These are phyloP conservation scores for Jamesozyma jinghongensis DNA, from an alignment of 805 yeast genomes.

Conservation along the genomic window DNA sequence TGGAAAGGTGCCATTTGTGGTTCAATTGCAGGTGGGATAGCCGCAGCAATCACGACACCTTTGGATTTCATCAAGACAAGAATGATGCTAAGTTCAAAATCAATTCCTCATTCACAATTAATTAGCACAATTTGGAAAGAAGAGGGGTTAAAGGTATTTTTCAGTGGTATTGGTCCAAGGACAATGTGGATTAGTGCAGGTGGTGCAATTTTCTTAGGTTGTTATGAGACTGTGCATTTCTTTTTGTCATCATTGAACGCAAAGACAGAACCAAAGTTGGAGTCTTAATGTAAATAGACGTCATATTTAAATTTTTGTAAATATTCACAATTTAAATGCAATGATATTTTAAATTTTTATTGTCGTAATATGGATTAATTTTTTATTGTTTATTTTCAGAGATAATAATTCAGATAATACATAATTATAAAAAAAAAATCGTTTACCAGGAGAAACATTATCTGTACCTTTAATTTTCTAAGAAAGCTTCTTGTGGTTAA, in stretches of 20 bases:
- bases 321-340: no score
- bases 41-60: conserved; percentile 77
- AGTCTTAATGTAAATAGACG: no score
- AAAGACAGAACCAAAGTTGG: no score
- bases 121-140: conserved; percentile 48
- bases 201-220: conserved; percentile 94
- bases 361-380: no score
- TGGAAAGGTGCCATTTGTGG: conserved; percentile 80
- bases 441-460: no score
- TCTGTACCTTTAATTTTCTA: no score
- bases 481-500: no score
- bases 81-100: conserved; percentile 60
- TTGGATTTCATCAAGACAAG: conserved; percentile 74
- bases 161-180: conserved; percentile 87
- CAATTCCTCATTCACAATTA: conserved; percentile 38
- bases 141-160: conserved; percentile 68
- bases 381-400: no score
- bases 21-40: conserved; percentile 71
- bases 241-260: conserved; percentile 2
- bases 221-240: conserved; percentile 62
- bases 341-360: no score
- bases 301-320: no score
- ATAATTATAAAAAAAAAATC: no score
- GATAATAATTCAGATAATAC: no score
- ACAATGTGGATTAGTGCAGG: conserved; percentile 98